Percentiles rank a stretch among this genome's conserved stretches.
These are phyloP conservation scores for Hypoxylon rickii DNA, from an alignment of 495 filamentous ascomycete species.

Conservation along the genomic window DNA sequence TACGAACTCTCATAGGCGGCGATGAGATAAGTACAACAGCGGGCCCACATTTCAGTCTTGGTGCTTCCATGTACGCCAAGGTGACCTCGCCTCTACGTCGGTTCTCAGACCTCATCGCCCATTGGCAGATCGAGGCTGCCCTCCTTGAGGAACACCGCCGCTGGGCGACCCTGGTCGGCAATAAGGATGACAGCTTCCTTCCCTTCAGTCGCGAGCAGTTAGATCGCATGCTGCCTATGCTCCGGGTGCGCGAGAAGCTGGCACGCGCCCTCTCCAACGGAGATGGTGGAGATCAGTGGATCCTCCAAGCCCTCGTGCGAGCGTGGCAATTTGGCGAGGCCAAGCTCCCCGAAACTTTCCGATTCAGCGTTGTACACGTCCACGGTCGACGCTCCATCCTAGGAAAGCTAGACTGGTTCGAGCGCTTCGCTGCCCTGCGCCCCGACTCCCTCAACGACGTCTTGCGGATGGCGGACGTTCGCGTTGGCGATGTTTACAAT, in stretches of 20 bases:
- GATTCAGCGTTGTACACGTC: slow-evolving; percentile 50
- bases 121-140: slow-evolving; percentile 90
- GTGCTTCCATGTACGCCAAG: slow-evolving; percentile 72
- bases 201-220: slow-evolving; percentile 66
- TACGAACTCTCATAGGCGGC: slow-evolving; percentile 61
- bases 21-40: slow-evolving; percentile 54
- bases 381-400: slow-evolving; percentile 10
- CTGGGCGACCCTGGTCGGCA: slow-evolving; percentile 56
- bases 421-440: slow-evolving; percentile 38
- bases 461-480: slow-evolving; percentile 40
- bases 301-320: slow-evolving; percentile 70
- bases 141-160: slow-evolving; percentile 68
- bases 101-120: slow-evolving; percentile 79
- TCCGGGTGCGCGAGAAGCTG: slow-evolving; percentile 56
- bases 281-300: slow-evolving; percentile 57
- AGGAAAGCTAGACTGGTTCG: slow-evolving; percentile 49
- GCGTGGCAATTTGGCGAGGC: slow-evolving; percentile 73
- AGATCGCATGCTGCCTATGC: slow-evolving; percentile 55
- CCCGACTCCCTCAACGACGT: slow-evolving; percentile 40
- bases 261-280: slow-evolving; percentile 36
- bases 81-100: slow-evolving; percentile 86
- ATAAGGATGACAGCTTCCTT: slow-evolving; percentile 47
- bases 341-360: slow-evolving; percentile 64
- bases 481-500: slow-evolving; percentile 59
- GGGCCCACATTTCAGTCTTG: slow-evolving; percentile 62